Percentiles rank a stretch among this genome's conserved stretches.
Conservation (phyloP, 1,284 basidiomycete genomes). For the Tilletia indica region DNA sequence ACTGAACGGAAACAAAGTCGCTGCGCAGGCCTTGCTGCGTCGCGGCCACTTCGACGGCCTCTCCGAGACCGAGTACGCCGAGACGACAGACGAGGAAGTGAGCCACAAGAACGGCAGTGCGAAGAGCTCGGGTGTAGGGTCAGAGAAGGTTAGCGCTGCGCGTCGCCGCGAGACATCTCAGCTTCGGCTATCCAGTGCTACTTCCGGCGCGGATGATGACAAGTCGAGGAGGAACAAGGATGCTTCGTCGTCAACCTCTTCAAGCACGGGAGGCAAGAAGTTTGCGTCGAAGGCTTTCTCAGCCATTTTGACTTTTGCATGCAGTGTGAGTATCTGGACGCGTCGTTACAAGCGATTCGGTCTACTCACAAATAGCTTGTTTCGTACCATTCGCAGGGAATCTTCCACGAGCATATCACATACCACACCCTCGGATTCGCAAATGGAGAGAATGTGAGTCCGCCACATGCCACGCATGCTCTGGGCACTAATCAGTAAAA, state of each 20-base stretch:
- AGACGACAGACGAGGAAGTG: conserved; percentile 41
- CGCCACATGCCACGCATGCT: neutral
- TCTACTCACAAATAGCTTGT: conserved; percentile 23
- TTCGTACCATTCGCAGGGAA: conserved; percentile 18
- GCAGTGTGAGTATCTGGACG: conserved; percentile 29
- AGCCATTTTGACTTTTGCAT: conserved; percentile 50
- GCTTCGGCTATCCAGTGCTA: neutral
- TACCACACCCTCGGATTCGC: conserved; percentile 46
- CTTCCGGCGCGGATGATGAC: neutral
- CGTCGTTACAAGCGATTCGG: neutral
- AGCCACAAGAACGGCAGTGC: conserved; percentile 30
- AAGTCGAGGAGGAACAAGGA: neutral
- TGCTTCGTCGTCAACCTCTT: neutral
- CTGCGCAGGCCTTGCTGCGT: neutral
- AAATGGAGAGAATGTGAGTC: conserved; percentile 38
- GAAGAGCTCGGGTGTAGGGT: neutral
- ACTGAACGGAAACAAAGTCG: neutral
- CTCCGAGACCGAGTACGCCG: conserved; percentile 46
- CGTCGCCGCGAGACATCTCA: conserved; percentile 1
- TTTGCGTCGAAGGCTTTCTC: conserved; percentile 47
- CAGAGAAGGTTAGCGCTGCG: neutral
- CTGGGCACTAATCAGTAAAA: too few species aligned
- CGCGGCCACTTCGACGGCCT: conserved; percentile 42
- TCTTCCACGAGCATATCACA: conserved; percentile 52
- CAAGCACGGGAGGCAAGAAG: conserved; percentile 26